These are phyloP conservation scores for Chenopodium album DNA, from an alignment of 148 eudicot species.

Conservation along the genomic window DNA sequence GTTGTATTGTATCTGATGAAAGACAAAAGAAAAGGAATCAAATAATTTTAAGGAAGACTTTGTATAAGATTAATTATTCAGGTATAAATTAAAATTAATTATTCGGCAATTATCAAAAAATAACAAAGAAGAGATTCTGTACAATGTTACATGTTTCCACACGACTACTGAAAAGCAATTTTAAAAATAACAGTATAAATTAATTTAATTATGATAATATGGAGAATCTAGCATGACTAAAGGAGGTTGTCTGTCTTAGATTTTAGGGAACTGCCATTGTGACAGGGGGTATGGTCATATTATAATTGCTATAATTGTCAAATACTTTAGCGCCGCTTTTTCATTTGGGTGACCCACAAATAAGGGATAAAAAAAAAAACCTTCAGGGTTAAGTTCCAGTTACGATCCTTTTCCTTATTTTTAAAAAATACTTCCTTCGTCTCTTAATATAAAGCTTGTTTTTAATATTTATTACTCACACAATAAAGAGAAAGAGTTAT, in stretches of 20 bases:
- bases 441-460: too few species aligned
- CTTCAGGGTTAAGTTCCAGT: too few species aligned
- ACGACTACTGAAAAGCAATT: background rate
- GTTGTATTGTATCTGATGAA: too few species aligned
- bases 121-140: background rate
- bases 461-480: too few species aligned
- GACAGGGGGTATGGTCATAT: slow-evolving; percentile 7
- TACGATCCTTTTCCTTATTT: too few species aligned
- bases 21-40: background rate
- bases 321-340: background rate
- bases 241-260: background rate
- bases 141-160: slow-evolving; percentile 7
- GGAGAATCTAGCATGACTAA: background rate
- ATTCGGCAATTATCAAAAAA: background rate
- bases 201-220: background rate
- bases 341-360: background rate
- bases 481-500: too few species aligned
- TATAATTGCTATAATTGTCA: background rate
- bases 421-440: too few species aligned
- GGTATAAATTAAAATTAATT: background rate
- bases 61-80: too few species aligned
- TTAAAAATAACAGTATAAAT: background rate
- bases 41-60: background rate
- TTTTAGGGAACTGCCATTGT: background rate
- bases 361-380: too few species aligned